These are phyloP conservation scores for Penicillium oxalicum DNA, from an alignment of 2,329 filamentous ascomycete genomes.

Conservation along the genomic window DNA sequence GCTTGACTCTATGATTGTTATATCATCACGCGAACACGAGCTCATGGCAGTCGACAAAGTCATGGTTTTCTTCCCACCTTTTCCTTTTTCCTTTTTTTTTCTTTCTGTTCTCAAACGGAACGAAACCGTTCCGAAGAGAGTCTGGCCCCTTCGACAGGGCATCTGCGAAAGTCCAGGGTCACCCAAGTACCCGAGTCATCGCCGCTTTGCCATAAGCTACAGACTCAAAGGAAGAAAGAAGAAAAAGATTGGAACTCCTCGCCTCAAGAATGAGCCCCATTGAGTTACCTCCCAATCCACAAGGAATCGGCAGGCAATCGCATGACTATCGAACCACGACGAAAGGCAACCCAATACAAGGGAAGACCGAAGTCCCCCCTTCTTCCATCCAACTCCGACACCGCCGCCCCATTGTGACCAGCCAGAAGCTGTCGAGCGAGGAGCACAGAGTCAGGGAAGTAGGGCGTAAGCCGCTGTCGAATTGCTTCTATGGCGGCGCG, in stretches of 20 bases:
- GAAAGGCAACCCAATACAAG: constrained; percentile 59
- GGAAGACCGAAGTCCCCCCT: constrained; percentile 15
- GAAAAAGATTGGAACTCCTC: constrained; percentile 62
- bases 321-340: constrained; percentile 97
- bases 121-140: constrained; percentile 34
- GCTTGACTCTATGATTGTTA: constrained; percentile 97
- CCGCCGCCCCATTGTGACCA: constrained; percentile 34
- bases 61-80: neutral
- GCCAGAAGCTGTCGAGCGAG: constrained; percentile 45
- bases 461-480: constrained; percentile 73
- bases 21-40: constrained; percentile 74
- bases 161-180: constrained; percentile 40
- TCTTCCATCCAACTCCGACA: constrained; percentile 32
- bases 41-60: constrained; percentile 7
- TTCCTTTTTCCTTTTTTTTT: too few species aligned
- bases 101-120: neutral
- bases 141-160: constrained; percentile 66
- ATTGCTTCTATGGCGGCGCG: constrained; percentile 99
- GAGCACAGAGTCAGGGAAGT: constrained; percentile 36
- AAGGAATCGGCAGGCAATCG: constrained; percentile 65
- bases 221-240: constrained; percentile 33
- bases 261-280: constrained; percentile 99
- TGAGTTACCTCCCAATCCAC: constrained; percentile 70
- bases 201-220: constrained; percentile 53
- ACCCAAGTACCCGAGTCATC: constrained; percentile 17